phyloP scores from a whole-genome alignment of 2,329 filamentous ascomycete species.

The Trichoderma sp. region DNA sequence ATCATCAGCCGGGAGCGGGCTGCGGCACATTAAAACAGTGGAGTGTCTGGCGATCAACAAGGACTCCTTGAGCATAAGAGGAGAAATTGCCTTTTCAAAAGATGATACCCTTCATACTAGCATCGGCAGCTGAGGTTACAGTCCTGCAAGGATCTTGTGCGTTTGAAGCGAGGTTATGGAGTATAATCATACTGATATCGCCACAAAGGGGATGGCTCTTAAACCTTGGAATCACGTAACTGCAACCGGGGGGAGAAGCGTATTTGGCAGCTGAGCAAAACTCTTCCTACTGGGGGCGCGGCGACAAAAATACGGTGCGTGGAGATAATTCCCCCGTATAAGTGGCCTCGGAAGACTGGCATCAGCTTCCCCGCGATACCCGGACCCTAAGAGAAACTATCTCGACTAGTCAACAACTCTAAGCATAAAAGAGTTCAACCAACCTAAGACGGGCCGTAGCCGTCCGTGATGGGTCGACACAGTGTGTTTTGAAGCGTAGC shows the following conservation, averaged over 20 bases:
- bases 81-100: not conserved
- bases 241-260: not conserved
- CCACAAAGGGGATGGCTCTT: not conserved
- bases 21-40: not conserved
- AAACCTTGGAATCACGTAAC: not conserved
- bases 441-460: not conserved
- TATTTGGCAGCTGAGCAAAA: not conserved
- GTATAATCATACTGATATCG: not conserved
- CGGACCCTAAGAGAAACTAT: not conserved
- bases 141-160: not conserved
- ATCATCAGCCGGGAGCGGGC: not conserved
- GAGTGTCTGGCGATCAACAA: not conserved
- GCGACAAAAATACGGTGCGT: not conserved
- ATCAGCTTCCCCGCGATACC: slow-evolving; percentile 12
- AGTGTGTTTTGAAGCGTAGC: not conserved
- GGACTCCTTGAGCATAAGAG: not conserved
- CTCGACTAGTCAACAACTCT: not conserved
- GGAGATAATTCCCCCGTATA: not conserved
- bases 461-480: not conserved
- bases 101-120: not conserved
- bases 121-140: not conserved
- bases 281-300: not conserved
- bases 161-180: not conserved
- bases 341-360: not conserved
- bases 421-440: not conserved